Base-by-base conservation (phyloP, 345 rosid genomes). In the Linum usitatissimum region DNA sequence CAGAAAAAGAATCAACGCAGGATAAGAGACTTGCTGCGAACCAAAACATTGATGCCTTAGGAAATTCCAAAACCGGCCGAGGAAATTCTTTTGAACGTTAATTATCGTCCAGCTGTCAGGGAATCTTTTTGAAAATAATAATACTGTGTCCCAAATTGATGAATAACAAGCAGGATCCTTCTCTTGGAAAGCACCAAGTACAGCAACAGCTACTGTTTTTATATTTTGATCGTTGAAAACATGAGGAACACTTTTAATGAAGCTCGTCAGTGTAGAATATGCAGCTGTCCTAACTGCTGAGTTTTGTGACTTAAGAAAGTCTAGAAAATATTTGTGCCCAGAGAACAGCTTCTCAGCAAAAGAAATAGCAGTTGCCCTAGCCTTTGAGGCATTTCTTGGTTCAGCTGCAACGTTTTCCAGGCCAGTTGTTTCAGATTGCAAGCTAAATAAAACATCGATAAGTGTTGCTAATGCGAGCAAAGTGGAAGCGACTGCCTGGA, bases 171-270 rank as follows among this genome's bases (percentile, higher is more conserved):
- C 54, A 68, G 94, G 90, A 77, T 92, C 86, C 59, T 81, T 89
- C 79, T 92, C 98, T 70, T 78, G 86, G 73, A 92, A 89, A 64
- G 82, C 83, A 71, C 97, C 97, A 66, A 92, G 92, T 54, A 92
- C 65, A 49, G 83, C 78, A 66, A 87, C 59, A 28, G 90, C 87
- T 73, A 92, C 72, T 18, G 72, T 65, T 79, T 78, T 84, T 72
- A 90, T 55, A 65, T 80, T 86, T 53, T 71, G 82, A 67, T 84
- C 96, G 73, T 75, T 66, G 67, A 90, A 79, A 61, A 70, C 84
- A 58, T 85, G 83, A 75, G 93, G 90, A 71, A 86, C 72, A 70
- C 81, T 79, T 77, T 80, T 86, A 64, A 87, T 75, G 72, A 66
- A 87, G 75, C 94, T 84, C 78, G 77, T 83, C 68, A 87, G 70